A percentile compares a stretch with the other conserved stretches of the same genome.
Evolutionary conservation across 1,139 yeast species (phyloP).

Genomic region (Meyerozyma smithsonii): DNA sequence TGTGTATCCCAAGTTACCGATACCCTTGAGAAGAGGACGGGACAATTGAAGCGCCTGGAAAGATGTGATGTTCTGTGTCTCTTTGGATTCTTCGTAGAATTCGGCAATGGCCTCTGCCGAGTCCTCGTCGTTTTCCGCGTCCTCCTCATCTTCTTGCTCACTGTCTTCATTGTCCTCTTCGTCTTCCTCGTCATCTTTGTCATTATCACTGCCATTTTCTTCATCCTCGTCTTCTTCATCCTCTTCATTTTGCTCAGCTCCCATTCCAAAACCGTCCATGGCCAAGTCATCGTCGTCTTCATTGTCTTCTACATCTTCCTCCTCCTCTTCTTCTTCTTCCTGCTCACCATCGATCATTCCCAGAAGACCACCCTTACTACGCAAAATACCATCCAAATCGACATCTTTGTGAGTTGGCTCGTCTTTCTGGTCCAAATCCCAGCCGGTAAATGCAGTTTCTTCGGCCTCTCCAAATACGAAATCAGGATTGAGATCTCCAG

Average conservation of each 20-base stretch:
- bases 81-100: conserved; percentile 51
- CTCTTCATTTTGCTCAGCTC: conserved; percentile 26
- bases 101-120: conserved; percentile 68
- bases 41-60: conserved; percentile 80
- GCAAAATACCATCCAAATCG: conserved; percentile 81
- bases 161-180: conserved; percentile 18
- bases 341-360: conserved; percentile 40
- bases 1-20: conserved; percentile 73
- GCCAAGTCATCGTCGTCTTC: conserved; percentile 54
- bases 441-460: conserved; percentile 56
- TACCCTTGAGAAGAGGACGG: conserved; percentile 82
- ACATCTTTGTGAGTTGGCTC: conserved; percentile 49
- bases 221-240: conserved; percentile 18
- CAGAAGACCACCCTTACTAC: conserved; percentile 72
- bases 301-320: conserved; percentile 21
- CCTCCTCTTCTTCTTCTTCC: conserved; percentile 21
- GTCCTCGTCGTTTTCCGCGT: conserved; percentile 46
- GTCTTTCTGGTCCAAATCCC: conserved; percentile 55
- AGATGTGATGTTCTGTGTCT: conserved; percentile 39
- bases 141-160: conserved; percentile 13
- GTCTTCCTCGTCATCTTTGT: conserved; percentile 23
- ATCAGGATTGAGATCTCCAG: conserved; percentile 63
- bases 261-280: conserved; percentile 74
- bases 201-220: conserved; percentile 22
- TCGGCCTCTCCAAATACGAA: conserved; percentile 56